These are phyloP conservation scores for Eurotiales sp. DNA, from an alignment of 2,329 filamentous ascomycete species.

Conservation along the genomic window DNA sequence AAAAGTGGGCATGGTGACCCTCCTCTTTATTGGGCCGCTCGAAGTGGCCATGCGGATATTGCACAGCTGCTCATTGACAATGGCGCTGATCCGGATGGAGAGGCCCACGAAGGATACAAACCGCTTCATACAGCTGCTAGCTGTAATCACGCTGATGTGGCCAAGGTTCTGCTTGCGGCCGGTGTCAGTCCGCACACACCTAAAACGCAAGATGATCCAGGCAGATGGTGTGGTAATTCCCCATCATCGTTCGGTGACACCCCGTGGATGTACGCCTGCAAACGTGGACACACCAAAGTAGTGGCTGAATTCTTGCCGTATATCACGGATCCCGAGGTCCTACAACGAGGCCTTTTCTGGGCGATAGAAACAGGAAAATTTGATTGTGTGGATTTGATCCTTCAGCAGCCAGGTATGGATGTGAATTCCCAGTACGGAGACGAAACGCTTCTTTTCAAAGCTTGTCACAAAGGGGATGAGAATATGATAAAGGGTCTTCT, in stretches of 20 bases:
- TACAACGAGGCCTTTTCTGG: conserved; percentile 2
- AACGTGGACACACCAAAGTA: background rate
- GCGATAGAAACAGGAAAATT: background rate
- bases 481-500: conserved; percentile 5
- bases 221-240: conserved; percentile 1
- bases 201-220: conserved; percentile 7
- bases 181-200: conserved; percentile 18
- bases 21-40: conserved; percentile 5
- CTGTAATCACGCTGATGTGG: conserved; percentile 15
- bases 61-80: conserved; percentile 16
- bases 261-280: conserved; percentile 7
- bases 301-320: conserved; percentile 5
- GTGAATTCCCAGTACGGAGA: conserved; percentile 1
- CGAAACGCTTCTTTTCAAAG: conserved; percentile 1
- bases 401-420: background rate
- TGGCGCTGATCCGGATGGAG: conserved; percentile 16
- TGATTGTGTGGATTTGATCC: background rate
- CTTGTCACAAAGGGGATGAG: background rate
- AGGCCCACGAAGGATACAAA: conserved; percentile 15
- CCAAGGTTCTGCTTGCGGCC: conserved; percentile 17
- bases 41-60: conserved; percentile 16
- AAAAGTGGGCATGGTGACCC: background rate
- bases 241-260: conserved; percentile 1
- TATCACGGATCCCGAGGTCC: background rate
- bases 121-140: conserved; percentile 20